Evolutionary conservation across 2,329 filamentous ascomycete species (phyloP), one percentile per base, ranked within the genome.

Genomic region (Alternaria dauci): DNA sequence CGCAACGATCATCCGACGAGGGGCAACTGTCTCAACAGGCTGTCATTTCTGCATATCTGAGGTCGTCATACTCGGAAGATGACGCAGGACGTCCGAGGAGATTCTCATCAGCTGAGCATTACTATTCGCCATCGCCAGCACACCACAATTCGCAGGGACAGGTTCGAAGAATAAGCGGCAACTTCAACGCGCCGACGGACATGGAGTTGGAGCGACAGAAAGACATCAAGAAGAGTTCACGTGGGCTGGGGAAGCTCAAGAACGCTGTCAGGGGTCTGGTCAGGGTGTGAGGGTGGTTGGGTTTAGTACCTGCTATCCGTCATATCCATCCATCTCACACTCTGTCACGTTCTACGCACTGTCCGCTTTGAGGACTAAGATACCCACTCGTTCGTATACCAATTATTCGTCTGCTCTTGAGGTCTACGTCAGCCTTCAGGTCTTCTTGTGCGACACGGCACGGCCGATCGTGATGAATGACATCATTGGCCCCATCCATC

Each of bases 101-200:
- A 38, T 55, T 59, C 36, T 59, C 56, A 34, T 64, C 60, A 38
- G 50, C 59, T 18, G 62, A 61, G 25, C 36, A 54, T 18, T 52
- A 58, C 42, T 42, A 57, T 39, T 48, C 52, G 32, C 51, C 58
- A 14, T 48, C 55, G 48, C 48, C 47, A 41, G 46, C 52, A 16
- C 63, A 55, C 23, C 54, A 61, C 25, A 42, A 43, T 5, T 50
- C 52, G 26, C 64, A 48, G n/a, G 39, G 53, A 42, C 66, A 70
- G 43, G 52, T 70, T 8, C 59, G 54, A 26, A 55, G 66, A 43
- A 50, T 73, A 48, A 72, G 70, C 52, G 71, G 67, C 14, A 69
- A 68, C 11, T 74, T 74, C 58, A 73, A 74, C 38, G 65, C 70
- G 9, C 72, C 72, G n/a, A 74, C 72, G 14, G 28, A 67, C 12